Conservation (phyloP, 495 filamentous ascomycete genomes). For the Durotheca rogersii region DNA sequence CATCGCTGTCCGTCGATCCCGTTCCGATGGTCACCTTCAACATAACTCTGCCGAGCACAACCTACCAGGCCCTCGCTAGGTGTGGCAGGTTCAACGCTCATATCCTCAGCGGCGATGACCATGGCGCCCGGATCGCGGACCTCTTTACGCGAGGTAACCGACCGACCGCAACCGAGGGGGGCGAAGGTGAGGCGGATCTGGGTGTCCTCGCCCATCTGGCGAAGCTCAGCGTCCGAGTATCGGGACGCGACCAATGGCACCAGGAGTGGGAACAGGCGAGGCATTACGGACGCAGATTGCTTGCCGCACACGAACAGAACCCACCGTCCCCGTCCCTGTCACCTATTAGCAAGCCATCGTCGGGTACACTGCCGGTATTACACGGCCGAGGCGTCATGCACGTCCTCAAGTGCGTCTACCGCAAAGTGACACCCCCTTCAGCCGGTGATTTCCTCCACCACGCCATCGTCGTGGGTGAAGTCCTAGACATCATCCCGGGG, state of each 20-base stretch:
- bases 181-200: neutral
- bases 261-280: slow-evolving; percentile 20
- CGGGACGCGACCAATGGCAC: slow-evolving; percentile 17
- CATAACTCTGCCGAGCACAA: slow-evolving; percentile 70
- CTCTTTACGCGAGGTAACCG: slow-evolving; percentile 44
- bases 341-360: neutral
- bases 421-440: slow-evolving; percentile 22
- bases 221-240: slow-evolving; percentile 27
- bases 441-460: slow-evolving; percentile 44
- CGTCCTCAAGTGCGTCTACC: slow-evolving; percentile 42
- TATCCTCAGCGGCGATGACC: slow-evolving; percentile 43
- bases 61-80: slow-evolving; percentile 58
- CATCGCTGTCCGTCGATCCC: slow-evolving; percentile 67
- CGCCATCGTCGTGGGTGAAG: slow-evolving; percentile 57
- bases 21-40: slow-evolving; percentile 77
- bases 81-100: slow-evolving; percentile 51
- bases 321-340: neutral
- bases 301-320: too few species aligned
- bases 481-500: slow-evolving; percentile 43
- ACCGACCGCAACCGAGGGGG: slow-evolving; percentile 6
- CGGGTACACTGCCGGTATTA: slow-evolving; percentile 31
- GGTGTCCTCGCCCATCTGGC: slow-evolving; percentile 35
- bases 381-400: slow-evolving; percentile 44
- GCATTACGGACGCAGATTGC: neutral
- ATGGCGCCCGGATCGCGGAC: slow-evolving; percentile 47